A percentile compares a stretch with the other conserved stretches of the same genome.
Conservation (phyloP, 495 filamentous ascomycete genomes). For the Penicillium salamii region DNA sequence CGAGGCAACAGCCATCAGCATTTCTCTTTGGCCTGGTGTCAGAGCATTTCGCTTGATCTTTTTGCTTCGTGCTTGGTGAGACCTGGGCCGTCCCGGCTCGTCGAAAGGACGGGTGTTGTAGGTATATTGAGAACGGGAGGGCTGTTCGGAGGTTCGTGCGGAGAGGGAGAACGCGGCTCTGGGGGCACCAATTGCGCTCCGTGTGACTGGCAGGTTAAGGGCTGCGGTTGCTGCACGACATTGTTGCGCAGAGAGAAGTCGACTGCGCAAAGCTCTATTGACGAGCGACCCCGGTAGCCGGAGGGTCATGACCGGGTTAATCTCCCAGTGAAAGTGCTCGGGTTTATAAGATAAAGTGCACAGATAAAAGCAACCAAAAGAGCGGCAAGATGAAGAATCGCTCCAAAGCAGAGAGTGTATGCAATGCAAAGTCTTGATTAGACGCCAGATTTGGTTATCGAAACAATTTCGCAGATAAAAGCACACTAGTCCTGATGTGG, state of each 20-base stretch:
- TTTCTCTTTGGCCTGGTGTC: too few species aligned
- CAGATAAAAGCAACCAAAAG: background rate
- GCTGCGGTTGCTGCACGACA: constrained; percentile 6
- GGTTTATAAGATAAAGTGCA: background rate
- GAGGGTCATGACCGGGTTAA: constrained; percentile 12
- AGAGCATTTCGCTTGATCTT: too few species aligned
- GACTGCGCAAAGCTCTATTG: constrained; percentile 27
- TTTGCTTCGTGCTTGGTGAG: too few species aligned
- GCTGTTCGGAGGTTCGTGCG: background rate
- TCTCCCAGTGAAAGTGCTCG: background rate
- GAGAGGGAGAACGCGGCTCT: background rate
- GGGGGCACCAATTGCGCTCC: background rate
- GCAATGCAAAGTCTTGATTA: background rate
- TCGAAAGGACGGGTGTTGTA: background rate
- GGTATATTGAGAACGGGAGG: background rate
- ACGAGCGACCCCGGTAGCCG: constrained; percentile 15
- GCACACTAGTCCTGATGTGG: constrained; percentile 3
- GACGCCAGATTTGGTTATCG: background rate
- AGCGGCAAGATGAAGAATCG: background rate
- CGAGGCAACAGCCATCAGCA: constrained; percentile 23
- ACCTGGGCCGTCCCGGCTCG: background rate
- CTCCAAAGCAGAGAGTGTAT: too few species aligned
- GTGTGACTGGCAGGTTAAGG: background rate
- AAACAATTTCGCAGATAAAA: constrained; percentile 9
- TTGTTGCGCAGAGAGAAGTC: constrained; percentile 11